Evolutionary conservation across 257 asterid species (phyloP).

Genomic region (Jacaranda mimosifolia): DNA sequence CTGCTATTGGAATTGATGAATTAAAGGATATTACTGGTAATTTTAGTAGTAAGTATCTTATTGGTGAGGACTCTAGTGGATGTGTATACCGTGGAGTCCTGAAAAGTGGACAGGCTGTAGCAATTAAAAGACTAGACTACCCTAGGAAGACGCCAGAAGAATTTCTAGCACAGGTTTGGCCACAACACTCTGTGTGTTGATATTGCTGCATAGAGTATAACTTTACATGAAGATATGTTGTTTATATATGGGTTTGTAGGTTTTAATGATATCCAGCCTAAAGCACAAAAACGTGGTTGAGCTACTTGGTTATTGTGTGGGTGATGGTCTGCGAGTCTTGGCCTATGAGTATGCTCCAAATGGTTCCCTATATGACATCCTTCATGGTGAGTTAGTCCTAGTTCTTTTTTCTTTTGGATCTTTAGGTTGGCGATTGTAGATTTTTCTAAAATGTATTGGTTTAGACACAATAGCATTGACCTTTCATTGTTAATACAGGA

Average conservation of each 20-base stretch:
- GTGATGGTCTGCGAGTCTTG: slow-evolving; percentile 55
- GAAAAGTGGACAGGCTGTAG: slow-evolving; percentile 31
- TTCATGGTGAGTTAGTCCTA: slow-evolving; percentile 53
- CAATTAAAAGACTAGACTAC: slow-evolving; percentile 35
- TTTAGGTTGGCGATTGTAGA: background rate
- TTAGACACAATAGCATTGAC: background rate
- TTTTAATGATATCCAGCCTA: slow-evolving; percentile 55
- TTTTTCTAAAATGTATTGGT: background rate
- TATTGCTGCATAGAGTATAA: background rate
- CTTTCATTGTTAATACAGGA: slow-evolving; percentile 40
- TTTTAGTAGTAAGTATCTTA: slow-evolving; percentile 31
- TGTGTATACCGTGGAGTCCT: slow-evolving; percentile 33
- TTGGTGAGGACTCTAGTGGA: slow-evolving; percentile 42
- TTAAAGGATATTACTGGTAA: background rate
- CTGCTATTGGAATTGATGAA: no score
- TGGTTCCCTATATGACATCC: slow-evolving; percentile 66
- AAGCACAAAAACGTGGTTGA: slow-evolving; percentile 61
- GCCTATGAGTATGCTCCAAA: slow-evolving; percentile 61
- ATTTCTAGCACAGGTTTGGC: slow-evolving; percentile 40
- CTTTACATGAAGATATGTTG: background rate
- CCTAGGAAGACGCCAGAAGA: slow-evolving; percentile 31
- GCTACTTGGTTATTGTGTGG: slow-evolving; percentile 65
- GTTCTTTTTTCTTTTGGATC: slow-evolving; percentile 8
- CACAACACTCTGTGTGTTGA: background rate
- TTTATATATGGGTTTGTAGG: slow-evolving; percentile 41